Conservation (phyloP, 2,329 filamentous ascomycete genomes). For the Seiridium unicorne region DNA sequence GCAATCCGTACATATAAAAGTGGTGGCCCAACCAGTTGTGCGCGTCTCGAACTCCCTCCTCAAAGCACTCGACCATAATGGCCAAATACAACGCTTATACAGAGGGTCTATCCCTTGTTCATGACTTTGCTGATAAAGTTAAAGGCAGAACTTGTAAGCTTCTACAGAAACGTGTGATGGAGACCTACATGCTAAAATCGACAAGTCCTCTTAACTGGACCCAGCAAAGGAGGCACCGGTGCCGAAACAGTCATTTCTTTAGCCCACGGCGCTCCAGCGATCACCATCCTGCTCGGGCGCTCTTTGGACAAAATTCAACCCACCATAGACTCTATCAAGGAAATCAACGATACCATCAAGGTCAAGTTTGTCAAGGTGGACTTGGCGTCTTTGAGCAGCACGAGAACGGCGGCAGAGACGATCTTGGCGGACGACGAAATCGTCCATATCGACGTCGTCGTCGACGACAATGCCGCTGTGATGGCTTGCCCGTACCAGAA, state of each 20-base stretch:
- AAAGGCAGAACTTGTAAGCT: slow-evolving; percentile 23
- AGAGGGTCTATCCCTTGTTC: slow-evolving; percentile 14
- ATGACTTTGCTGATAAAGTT: slow-evolving; percentile 18
- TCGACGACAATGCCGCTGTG: slow-evolving; percentile 36
- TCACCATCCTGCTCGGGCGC: slow-evolving; percentile 27
- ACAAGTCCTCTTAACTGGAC: slow-evolving; percentile 29
- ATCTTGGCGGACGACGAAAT: slow-evolving; percentile 27
- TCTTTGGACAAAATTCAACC: slow-evolving; percentile 22
- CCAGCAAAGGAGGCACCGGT: slow-evolving; percentile 28
- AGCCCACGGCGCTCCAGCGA: slow-evolving; percentile 24
- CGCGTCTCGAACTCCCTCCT: no score
- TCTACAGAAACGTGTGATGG: background rate
- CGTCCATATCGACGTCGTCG: slow-evolving; percentile 22
- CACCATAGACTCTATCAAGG: slow-evolving; percentile 25
- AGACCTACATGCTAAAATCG: background rate
- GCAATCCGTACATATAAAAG: background rate
- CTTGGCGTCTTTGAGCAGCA: slow-evolving; percentile 26
- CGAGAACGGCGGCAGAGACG: slow-evolving; percentile 26
- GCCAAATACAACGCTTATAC: slow-evolving; percentile 12
- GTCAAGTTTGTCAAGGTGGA: slow-evolving; percentile 26
- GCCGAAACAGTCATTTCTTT: slow-evolving; percentile 28
- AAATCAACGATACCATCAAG: slow-evolving; percentile 16
- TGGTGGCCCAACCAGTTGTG: no score
- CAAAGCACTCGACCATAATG: background rate
- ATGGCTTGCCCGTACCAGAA: slow-evolving; percentile 34